Conservation (phyloP, 495 filamentous ascomycete species). For the Penicillium angulare region DNA sequence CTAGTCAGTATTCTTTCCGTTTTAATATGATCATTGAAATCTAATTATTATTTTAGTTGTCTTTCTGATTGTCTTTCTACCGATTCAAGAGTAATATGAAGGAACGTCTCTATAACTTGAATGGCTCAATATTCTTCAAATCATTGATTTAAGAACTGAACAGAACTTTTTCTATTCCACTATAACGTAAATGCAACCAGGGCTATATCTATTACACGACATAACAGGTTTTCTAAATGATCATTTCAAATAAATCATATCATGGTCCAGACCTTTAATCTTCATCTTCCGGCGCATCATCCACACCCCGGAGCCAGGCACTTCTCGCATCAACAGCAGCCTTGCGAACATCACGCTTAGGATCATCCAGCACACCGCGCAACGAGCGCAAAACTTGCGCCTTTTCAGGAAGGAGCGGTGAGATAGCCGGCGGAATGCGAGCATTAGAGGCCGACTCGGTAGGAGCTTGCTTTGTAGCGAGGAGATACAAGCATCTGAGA, state of each 20-base stretch:
- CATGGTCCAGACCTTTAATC: no score
- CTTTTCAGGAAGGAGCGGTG: slow-evolving; percentile 57
- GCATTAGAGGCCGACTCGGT: slow-evolving; percentile 23
- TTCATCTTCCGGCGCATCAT: slow-evolving; percentile 62
- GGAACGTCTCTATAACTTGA: neutral
- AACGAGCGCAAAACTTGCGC: slow-evolving; percentile 55
- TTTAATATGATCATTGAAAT: no score
- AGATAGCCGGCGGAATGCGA: slow-evolving; percentile 35
- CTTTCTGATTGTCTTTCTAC: no score
- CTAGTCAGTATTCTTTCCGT: no score
- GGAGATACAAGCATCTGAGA: slow-evolving; percentile 54
- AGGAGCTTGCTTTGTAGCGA: slow-evolving; percentile 42
- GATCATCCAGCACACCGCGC: slow-evolving; percentile 59
- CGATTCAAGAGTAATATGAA: no score
- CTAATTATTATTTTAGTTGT: no score
- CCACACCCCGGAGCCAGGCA: slow-evolving; percentile 58
- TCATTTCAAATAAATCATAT: neutral
- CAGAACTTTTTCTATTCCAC: neutral
- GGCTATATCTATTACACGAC: neutral
- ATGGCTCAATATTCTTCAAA: neutral
- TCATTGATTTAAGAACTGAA: neutral
- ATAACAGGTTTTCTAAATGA: neutral
- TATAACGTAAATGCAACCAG: neutral
- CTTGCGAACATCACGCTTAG: slow-evolving; percentile 63
- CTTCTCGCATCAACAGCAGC: slow-evolving; percentile 66